phyloP scores from a whole-genome alignment of 805 yeast species.

The Cyberlindnera mississippiensis region DNA sequence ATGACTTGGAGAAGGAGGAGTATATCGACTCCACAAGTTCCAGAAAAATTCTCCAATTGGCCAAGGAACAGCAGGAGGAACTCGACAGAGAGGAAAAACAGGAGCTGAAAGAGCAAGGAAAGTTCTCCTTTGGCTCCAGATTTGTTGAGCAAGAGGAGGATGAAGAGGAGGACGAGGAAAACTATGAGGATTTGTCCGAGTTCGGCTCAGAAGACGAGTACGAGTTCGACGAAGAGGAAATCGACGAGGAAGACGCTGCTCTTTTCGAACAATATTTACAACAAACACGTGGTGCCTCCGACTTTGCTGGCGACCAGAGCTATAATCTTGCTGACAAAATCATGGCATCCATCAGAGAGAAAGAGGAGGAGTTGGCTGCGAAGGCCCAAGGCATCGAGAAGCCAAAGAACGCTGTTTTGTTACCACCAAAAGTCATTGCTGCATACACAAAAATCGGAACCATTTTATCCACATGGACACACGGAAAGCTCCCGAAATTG shows the following conservation, averaged over 20 bases:
- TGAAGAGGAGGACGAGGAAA: constrained; percentile 33
- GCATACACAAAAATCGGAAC: constrained; percentile 92
- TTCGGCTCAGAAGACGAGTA: constrained; percentile 46
- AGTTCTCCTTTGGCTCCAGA: constrained; percentile 30
- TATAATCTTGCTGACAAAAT: constrained; percentile 88
- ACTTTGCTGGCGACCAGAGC: constrained; percentile 37
- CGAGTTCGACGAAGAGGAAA: constrained; percentile 57
- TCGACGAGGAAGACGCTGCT: constrained; percentile 79
- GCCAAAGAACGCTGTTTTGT: constrained; percentile 67
- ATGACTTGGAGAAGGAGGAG: constrained; percentile 46
- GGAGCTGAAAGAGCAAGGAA: constrained; percentile 27
- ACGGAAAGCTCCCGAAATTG: constrained; percentile 94
- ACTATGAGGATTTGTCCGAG: constrained; percentile 43
- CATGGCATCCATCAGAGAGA: constrained; percentile 82
- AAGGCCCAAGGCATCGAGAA: constrained; percentile 32
- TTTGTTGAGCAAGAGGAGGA: constrained; percentile 44
- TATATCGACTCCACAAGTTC: constrained; percentile 79
- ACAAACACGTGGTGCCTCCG: constrained; percentile 30
- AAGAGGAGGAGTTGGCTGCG: constrained; percentile 41
- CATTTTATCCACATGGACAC: constrained; percentile 82
- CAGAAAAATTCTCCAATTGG: constrained; percentile 81
- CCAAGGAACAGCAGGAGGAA: constrained; percentile 91
- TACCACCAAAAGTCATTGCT: constrained; percentile 94
- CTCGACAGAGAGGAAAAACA: constrained; percentile 60
- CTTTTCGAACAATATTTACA: constrained; percentile 76